These are phyloP conservation scores for Scedosporium minutisporum DNA, from an alignment of 2,329 filamentous ascomycete genomes.

Conservation along the genomic window DNA sequence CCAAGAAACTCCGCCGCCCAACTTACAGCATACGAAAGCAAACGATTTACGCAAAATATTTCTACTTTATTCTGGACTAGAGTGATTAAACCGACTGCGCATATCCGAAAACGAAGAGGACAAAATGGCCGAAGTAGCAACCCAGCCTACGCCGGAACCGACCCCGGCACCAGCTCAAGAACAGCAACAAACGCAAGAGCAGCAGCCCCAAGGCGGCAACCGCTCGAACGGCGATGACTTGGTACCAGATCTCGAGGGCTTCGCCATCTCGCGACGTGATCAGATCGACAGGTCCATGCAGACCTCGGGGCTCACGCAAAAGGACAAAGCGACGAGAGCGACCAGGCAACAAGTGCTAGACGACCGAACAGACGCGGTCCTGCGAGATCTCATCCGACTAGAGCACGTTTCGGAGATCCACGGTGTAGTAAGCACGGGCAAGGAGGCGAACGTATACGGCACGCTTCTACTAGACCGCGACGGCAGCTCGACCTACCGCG, in stretches of 20 bases:
- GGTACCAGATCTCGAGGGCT: constrained; percentile 5
- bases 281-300: constrained; percentile 7
- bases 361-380: constrained; percentile 86
- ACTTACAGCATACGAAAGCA: background rate
- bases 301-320: constrained; percentile 41
- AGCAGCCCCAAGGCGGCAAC: background rate
- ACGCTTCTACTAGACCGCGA: constrained; percentile 58
- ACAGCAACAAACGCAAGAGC: background rate
- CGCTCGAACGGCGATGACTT: background rate
- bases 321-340: constrained; percentile 86
- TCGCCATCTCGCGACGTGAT: constrained; percentile 6
- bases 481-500: constrained; percentile 50
- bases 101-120: background rate
- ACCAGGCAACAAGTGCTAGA: constrained; percentile 94
- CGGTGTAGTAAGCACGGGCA: constrained; percentile 90
- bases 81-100: background rate
- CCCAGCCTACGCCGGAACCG: background rate
- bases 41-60: background rate
- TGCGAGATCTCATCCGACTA: constrained; percentile 92
- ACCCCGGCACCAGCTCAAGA: background rate
- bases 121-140: background rate
- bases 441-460: constrained; percentile 97
- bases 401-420: constrained; percentile 85
- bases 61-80: background rate
- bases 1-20: background rate